Evolutionary conservation across 306 rosid genomes (phyloP), one percentile per base, ranked within the genome.

Genomic region (Carpinus fangiana): DNA sequence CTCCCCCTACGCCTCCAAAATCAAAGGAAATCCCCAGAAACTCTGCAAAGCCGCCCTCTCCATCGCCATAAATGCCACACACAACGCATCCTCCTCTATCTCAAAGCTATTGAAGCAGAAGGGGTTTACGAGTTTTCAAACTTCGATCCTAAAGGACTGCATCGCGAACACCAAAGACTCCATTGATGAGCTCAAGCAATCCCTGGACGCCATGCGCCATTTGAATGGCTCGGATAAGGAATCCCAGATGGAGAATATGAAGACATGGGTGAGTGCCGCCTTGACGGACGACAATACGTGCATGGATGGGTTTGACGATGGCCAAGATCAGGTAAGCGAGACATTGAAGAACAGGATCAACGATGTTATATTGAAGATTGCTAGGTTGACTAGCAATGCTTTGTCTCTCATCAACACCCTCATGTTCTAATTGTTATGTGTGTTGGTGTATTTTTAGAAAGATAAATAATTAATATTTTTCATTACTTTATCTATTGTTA

Each of bases 221-320:
- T 48, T 89, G 78, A 81, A 57, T 4, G 89, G 84, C 0, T 65
- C 77, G 3, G 47, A 78, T 8, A 75, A 73, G 0, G 65, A 3
- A 5, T 75, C 46, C n/a, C 72, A 78, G 45, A 77, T 87, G 83
- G 74, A 38, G 18, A 74, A 31, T 46, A 86, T 89, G 4, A 78
- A 84, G 78, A 89, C 92, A 3, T 89, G 92, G 90, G 73, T 86
- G 78, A 89, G 92, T 66, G 79, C 88, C 7, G 87, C 88, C 48
- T 68, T 86, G 23, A 89, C 92, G 0, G 73, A 87, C 43, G 85
- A 65, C 8, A 0, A 1, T 13, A 89, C 90, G 0, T 89, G 92
- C 74, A 84, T 51, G 3, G 70, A 64, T 34, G 70, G 21, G 12
- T 64, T 64, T 16, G 46, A 7, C 5, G 47, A n/a, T 5, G 45